Conservation (phyloP, 179 eudicot species). For the Silene vulgaris region DNA sequence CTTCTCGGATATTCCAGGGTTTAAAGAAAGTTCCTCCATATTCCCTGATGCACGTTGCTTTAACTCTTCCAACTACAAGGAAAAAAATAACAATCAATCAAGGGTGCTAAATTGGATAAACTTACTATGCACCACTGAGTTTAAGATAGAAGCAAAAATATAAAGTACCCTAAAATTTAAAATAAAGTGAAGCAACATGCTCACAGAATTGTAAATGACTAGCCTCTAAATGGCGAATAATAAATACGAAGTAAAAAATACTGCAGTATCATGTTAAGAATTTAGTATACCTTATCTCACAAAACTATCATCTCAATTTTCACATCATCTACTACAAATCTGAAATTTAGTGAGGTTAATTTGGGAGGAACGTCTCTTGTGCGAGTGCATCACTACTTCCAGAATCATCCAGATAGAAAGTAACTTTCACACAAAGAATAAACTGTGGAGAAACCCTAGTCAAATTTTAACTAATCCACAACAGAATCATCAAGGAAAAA, state of each 20-base stretch:
- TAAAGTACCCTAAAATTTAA: not conserved
- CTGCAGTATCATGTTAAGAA: too few relatives aligned
- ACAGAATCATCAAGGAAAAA: slow-evolving; percentile 2
- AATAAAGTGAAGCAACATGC: not conserved
- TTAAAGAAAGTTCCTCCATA: slow-evolving; percentile 57
- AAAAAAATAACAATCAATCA: slow-evolving; percentile 14
- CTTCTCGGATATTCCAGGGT: slow-evolving; percentile 86
- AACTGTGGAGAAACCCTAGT: too few relatives aligned
- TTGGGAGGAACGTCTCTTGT: not conserved
- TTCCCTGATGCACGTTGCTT: slow-evolving; percentile 85
- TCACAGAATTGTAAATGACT: not conserved
- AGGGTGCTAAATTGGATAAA: not conserved
- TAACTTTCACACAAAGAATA: too few relatives aligned
- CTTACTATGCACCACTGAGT: not conserved
- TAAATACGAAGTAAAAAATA: too few relatives aligned
- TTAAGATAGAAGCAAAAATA: not conserved
- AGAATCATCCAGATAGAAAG: not conserved
- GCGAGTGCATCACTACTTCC: not conserved
- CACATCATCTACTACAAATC: not conserved
- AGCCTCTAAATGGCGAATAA: not conserved
- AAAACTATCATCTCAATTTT: too few relatives aligned
- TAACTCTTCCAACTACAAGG: slow-evolving; percentile 76
- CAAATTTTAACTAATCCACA: not conserved
- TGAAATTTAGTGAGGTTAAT: not conserved
- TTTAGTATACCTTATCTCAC: too few relatives aligned